A percentile compares a stretch with the other conserved stretches of the same genome.
Conservation (phyloP, 2,329 filamentous ascomycete species). For the Stagonosporopsis chrysanthemi region DNA sequence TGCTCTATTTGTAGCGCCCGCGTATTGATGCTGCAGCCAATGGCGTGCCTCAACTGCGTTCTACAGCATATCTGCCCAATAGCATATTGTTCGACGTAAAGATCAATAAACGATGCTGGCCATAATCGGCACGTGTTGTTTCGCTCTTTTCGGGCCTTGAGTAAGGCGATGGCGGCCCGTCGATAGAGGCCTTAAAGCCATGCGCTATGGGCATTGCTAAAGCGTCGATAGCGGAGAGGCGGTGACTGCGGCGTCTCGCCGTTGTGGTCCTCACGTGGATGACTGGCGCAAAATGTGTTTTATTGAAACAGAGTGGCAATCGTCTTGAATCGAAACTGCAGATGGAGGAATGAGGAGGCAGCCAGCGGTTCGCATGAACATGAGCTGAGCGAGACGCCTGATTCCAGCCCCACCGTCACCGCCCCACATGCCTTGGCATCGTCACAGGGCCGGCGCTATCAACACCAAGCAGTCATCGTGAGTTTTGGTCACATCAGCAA, state of each 20-base stretch:
- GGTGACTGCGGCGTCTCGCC: background rate
- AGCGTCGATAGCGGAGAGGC: background rate
- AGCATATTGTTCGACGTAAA: constrained; percentile 22
- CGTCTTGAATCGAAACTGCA: constrained; percentile 21
- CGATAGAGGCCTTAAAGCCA: constrained; percentile 11
- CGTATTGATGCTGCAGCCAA: constrained; percentile 35
- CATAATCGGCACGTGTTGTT: constrained; percentile 14
- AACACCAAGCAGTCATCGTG: constrained; percentile 46
- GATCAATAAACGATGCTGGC: background rate
- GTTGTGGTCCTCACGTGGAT: too few relatives aligned
- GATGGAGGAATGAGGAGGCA: constrained; percentile 23
- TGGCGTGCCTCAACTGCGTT: constrained; percentile 24
- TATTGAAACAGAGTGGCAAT: background rate
- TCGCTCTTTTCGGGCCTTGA: constrained; percentile 1
- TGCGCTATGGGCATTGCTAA: constrained; percentile 3
- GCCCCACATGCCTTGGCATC: constrained; percentile 18
- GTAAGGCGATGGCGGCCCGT: constrained; percentile 18
- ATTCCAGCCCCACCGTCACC: constrained; percentile 11
- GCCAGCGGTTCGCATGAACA: constrained; percentile 28
- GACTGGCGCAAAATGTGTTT: background rate
- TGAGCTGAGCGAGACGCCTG: constrained; percentile 18
- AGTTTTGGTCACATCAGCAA: constrained; percentile 35
- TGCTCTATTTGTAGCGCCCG: constrained; percentile 41
- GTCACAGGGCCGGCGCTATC: constrained; percentile 25
- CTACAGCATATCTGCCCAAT: constrained; percentile 42